phyloP scores from a whole-genome alignment of 176 grass and related monocot species.

The Lolium rigidum region DNA sequence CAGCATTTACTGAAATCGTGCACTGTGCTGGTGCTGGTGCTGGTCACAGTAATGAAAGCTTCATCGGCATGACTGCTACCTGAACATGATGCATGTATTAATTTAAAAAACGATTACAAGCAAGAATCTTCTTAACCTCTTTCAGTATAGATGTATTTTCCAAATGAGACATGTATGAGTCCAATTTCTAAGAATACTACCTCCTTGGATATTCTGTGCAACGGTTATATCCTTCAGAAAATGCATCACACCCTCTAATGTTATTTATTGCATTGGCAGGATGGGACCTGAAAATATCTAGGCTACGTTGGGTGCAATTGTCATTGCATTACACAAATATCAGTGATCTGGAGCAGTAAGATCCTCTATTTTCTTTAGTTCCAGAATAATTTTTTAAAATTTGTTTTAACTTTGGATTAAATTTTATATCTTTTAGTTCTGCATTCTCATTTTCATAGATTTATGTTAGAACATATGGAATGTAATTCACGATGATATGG shows the following conservation, averaged over 20 bases:
- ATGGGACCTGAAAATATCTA: conserved; percentile 84
- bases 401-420: conserved; percentile 32
- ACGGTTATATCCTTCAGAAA: conserved; percentile 3
- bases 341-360: conserved; percentile 89
- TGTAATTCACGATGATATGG: conserved; percentile 19
- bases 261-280: conserved; percentile 67
- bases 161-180: conserved; percentile 15
- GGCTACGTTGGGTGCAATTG: conserved; percentile 89
- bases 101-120: conserved; percentile 20
- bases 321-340: conserved; percentile 77
- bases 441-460: neutral
- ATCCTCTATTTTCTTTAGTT: conserved; percentile 30
- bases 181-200: conserved; percentile 6
- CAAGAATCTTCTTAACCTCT: conserved; percentile 25
- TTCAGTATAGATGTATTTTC: conserved; percentile 30
- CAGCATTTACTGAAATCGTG: conserved; percentile 34
- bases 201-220: conserved; percentile 21
- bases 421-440: conserved; percentile 13
- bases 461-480: conserved; percentile 21
- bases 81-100: conserved; percentile 9
- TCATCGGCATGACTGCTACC: conserved; percentile 18
- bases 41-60: neutral
- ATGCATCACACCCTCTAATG: conserved; percentile 30
- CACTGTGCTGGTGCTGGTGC: neutral
- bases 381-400: conserved; percentile 10